These are phyloP conservation scores for Capsicum rhomboideum DNA, from an alignment of 257 asterid species.

Conservation along the genomic window DNA sequence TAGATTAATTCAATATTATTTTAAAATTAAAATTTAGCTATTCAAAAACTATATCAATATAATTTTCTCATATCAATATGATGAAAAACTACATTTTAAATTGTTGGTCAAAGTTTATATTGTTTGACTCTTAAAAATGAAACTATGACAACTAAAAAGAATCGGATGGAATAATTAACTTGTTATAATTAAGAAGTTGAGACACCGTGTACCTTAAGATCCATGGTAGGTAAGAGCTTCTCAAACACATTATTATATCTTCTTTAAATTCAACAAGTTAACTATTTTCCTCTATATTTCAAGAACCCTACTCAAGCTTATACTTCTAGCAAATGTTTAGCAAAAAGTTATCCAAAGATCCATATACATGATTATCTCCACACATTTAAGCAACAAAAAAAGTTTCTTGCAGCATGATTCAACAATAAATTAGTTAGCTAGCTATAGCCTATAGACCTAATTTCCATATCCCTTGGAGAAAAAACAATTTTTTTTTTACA, in stretches of 20 bases:
- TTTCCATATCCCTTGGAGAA: not conserved
- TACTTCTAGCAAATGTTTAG: not conserved
- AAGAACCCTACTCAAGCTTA: not conserved
- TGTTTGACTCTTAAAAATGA: no score
- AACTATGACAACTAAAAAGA: no score
- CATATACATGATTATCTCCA: constrained; percentile 6
- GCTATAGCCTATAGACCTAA: not conserved
- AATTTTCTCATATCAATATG: no score
- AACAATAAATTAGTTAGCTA: not conserved
- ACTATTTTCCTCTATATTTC: not conserved
- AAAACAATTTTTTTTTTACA: not conserved
- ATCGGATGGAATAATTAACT: no score
- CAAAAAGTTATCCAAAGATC: constrained; percentile 3
- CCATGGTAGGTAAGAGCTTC: constrained; percentile 62
- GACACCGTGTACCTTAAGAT: constrained; percentile 51
- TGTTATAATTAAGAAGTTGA: not conserved
- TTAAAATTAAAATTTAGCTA: no score
- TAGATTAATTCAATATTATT: no score
- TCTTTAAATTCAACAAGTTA: constrained; percentile 19
- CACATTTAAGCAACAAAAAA: constrained; percentile 13
- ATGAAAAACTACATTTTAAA: no score
- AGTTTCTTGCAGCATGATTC: not conserved
- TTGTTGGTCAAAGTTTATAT: no score
- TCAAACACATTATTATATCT: constrained; percentile 15
- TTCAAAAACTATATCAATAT: no score